phyloP scores from a whole-genome alignment of 2,329 filamentous ascomycete species.

The Apiospora aurea region DNA sequence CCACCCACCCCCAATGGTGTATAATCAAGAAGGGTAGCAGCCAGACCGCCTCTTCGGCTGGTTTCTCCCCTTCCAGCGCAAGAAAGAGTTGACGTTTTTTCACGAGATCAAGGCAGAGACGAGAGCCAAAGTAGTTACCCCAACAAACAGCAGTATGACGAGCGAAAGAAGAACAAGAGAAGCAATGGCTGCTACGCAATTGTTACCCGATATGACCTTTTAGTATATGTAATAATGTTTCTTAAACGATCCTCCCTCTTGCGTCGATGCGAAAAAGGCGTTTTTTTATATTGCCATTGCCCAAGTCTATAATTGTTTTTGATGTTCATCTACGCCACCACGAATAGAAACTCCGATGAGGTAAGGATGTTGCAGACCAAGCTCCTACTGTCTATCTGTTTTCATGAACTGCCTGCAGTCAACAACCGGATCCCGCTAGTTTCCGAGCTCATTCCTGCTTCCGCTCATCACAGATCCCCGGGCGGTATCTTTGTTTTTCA shows the following conservation, averaged over 20 bases:
- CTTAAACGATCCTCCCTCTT: conserved; percentile 25
- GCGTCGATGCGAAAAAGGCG: background rate
- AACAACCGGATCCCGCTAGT: background rate
- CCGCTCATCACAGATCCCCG: background rate
- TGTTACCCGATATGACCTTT: conserved; percentile 35
- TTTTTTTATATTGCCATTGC: background rate
- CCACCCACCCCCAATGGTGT: background rate
- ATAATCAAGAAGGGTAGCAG: background rate
- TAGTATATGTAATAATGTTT: conserved; percentile 43
- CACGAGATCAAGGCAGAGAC: conserved; percentile 18
- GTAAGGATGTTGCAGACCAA: background rate
- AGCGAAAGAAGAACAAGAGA: conserved; percentile 17
- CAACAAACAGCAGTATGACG: background rate
- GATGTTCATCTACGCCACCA: background rate
- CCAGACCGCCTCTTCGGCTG: background rate
- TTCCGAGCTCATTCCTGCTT: background rate
- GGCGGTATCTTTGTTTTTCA: background rate
- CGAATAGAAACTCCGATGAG: background rate
- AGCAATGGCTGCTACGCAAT: background rate
- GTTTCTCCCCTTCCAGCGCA: background rate
- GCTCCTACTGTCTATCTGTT: background rate
- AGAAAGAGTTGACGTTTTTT: conserved; percentile 13
- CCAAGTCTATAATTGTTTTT: background rate
- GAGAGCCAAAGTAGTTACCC: background rate
- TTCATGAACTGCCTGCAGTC: background rate